Evolutionary conservation across 768 basidiomycete genomes (phyloP).

Genomic region (Panellus pusillus): DNA sequence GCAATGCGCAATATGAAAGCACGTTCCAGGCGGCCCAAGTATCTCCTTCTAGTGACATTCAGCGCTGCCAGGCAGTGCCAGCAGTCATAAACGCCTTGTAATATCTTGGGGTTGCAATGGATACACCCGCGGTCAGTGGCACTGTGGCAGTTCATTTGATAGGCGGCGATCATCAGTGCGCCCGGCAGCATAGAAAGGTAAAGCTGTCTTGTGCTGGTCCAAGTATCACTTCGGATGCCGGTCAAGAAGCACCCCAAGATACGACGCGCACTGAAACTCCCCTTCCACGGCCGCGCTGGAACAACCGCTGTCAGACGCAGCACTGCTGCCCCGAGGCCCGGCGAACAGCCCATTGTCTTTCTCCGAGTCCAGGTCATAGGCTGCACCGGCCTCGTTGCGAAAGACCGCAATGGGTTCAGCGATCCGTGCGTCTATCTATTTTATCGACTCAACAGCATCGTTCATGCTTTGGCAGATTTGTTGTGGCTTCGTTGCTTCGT

Average conservation of each 20-base stretch:
- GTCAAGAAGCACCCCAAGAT: constrained; percentile 17
- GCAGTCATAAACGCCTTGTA: too few relatives aligned
- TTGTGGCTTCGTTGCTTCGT: constrained; percentile 61
- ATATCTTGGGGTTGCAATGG: too few relatives aligned
- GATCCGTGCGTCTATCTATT: constrained; percentile 62
- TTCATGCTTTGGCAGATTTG: constrained; percentile 49
- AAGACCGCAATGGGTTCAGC: constrained; percentile 67
- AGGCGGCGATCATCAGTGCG: too few relatives aligned
- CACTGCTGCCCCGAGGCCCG: constrained; percentile 44
- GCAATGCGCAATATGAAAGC: too few relatives aligned
- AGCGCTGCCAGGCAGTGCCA: too few relatives aligned
- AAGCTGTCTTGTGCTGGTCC: too few relatives aligned
- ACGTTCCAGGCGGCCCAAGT: too few relatives aligned
- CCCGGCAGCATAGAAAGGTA: too few relatives aligned
- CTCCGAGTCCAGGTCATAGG: constrained; percentile 69
- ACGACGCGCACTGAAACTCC: constrained; percentile 20
- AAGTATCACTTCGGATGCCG: neutral
- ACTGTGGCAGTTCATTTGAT: too few relatives aligned
- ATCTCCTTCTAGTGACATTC: too few relatives aligned
- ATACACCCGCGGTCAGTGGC: too few relatives aligned
- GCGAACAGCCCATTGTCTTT: constrained; percentile 66
- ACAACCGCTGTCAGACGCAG: constrained; percentile 5
- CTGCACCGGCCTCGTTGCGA: constrained; percentile 60
- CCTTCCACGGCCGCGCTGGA: constrained; percentile 6
- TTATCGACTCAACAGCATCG: neutral